A percentile compares a stretch with the other conserved stretches of the same genome.
Evolutionary conservation across 257 asterid species (phyloP).

Genomic region (Solanum chmielewskii): DNA sequence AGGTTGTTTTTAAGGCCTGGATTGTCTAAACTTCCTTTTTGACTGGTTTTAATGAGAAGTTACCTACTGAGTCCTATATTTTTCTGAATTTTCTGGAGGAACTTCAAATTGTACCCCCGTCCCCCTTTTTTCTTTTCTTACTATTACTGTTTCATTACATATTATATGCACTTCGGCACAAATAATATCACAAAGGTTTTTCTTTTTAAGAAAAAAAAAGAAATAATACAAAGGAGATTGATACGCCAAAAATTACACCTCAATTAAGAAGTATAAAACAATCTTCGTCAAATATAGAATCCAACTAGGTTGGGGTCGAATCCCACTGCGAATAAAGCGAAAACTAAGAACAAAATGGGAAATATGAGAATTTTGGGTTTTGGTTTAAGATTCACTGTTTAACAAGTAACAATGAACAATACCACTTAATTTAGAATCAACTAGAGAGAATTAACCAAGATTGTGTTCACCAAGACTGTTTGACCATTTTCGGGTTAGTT

Average conservation of each 20-base stretch:
- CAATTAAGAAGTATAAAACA: neutral
- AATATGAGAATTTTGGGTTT: neutral
- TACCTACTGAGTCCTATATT: neutral
- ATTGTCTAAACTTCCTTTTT: neutral
- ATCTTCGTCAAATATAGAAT: neutral
- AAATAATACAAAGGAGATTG: neutral
- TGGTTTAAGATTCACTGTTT: neutral
- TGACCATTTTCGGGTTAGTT: neutral
- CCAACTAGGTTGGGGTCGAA: neutral
- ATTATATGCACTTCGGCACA: neutral
- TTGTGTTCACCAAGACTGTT: neutral
- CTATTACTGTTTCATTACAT: neutral
- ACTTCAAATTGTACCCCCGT: neutral
- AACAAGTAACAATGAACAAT: neutral
- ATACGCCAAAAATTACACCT: neutral
- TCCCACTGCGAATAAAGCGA: neutral
- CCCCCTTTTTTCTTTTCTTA: neutral
- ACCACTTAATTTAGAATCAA: neutral
- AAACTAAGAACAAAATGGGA: neutral
- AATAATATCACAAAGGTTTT: neutral
- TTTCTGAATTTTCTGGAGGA: neutral
- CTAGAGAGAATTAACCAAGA: neutral
- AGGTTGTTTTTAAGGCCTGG: neutral
- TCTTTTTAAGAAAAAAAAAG: neutral
- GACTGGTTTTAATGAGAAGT: neutral